Conservation (phyloP, 495 filamentous ascomycete species). For the Lindgomyces ingoldianus region DNA sequence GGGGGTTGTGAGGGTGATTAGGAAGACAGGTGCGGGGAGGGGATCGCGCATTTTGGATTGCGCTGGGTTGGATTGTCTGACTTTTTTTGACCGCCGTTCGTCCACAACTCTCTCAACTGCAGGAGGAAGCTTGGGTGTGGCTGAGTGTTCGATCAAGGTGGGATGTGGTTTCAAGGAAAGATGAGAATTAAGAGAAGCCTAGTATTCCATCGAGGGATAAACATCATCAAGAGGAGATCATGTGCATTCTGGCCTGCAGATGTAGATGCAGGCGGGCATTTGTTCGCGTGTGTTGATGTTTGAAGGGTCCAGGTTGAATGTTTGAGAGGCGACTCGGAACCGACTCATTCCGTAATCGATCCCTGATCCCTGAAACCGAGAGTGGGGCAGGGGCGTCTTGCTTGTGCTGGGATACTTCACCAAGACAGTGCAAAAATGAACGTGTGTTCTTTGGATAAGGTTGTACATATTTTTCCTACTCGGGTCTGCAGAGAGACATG, state of each 20-base stretch:
- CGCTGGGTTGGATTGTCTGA: neutral
- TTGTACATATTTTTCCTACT: neutral
- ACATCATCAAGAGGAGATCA: neutral
- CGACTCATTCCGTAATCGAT: neutral
- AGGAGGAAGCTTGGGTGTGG: neutral
- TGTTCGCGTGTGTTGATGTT: neutral
- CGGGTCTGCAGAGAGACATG: too few species aligned
- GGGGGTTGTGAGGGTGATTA: conserved; percentile 16
- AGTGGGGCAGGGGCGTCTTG: neutral
- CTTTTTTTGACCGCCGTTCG: too few species aligned
- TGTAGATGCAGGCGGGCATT: neutral
- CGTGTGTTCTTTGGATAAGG: neutral
- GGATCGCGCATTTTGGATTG: conserved; percentile 24
- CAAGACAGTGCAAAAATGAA: neutral
- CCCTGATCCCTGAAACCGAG: neutral
- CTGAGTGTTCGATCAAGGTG: too few species aligned
- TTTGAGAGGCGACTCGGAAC: neutral
- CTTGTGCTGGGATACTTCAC: too few species aligned
- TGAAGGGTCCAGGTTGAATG: neutral
- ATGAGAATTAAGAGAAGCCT: too few species aligned
- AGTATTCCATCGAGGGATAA: too few species aligned
- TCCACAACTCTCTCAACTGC: neutral
- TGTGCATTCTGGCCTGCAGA: neutral
- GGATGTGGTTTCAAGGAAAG: too few species aligned
- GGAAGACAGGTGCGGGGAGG: conserved; percentile 13